Conservation (phyloP, 495 filamentous ascomycete species). For the Eremomyces bilateralis region DNA sequence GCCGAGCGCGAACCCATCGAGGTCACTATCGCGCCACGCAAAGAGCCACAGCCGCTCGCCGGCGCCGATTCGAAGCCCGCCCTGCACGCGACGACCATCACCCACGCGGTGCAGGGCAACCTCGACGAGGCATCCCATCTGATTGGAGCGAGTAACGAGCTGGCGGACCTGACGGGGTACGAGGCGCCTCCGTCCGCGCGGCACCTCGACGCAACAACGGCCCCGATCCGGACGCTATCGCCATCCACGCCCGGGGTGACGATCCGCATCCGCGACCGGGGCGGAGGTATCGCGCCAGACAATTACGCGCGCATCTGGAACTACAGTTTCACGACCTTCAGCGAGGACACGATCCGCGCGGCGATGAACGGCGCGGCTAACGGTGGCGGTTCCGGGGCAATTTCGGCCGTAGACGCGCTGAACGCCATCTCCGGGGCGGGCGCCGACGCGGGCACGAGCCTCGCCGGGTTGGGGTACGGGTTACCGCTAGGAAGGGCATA, state of each 20-base stretch:
- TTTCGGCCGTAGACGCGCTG: conserved; percentile 38
- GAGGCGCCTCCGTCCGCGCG: conserved; percentile 17
- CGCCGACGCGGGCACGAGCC: conserved; percentile 34
- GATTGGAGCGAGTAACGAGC: conserved; percentile 1
- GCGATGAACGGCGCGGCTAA: conserved; percentile 7
- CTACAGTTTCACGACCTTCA: conserved; percentile 90
- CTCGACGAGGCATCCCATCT: conserved; percentile 10
- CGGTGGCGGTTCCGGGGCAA: conserved; percentile 10
- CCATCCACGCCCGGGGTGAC: conserved; percentile 61
- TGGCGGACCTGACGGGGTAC: conserved; percentile 3
- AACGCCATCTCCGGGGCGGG: conserved; percentile 48
- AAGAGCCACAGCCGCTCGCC: conserved; percentile 19
- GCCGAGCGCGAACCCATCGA: conserved; percentile 63
- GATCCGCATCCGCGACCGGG: conserved; percentile 85
- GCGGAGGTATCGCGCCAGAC: conserved; percentile 71
- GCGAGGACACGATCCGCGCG: conserved; percentile 33
- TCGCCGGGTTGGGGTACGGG: conserved; percentile 86
- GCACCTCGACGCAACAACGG: conserved; percentile 24
- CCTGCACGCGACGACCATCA: conserved; percentile 6
- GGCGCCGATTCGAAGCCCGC: background rate
- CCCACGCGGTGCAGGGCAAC: conserved; percentile 16
- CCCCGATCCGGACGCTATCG: conserved; percentile 29
- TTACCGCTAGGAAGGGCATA: conserved; percentile 81
- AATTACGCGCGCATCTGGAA: conserved; percentile 78
- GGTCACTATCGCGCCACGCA: conserved; percentile 78